Conservation (phyloP, 2,329 filamentous ascomycete species). For the Arachnopeziza araneosa region DNA sequence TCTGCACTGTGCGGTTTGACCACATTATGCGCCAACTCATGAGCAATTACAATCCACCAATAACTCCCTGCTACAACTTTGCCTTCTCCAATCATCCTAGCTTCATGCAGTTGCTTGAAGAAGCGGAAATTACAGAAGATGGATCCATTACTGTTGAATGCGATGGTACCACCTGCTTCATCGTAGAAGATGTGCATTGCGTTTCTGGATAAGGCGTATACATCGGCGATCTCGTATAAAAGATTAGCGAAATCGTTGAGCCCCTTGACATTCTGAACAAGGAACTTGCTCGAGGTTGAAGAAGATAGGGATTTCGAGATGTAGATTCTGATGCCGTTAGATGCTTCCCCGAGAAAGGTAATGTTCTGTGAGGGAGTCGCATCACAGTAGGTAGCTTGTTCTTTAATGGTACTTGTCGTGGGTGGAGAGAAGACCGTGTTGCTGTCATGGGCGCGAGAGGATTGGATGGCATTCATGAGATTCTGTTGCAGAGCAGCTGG, state of each 20-base stretch:
- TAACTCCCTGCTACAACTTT: slow-evolving; percentile 69
- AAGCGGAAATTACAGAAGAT: slow-evolving; percentile 93
- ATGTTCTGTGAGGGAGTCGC: slow-evolving; percentile 69
- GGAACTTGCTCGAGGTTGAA: slow-evolving; percentile 38
- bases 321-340: slow-evolving; percentile 70
- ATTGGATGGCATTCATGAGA: slow-evolving; percentile 70
- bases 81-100: slow-evolving; percentile 41
- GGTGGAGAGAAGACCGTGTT: slow-evolving; percentile 68
- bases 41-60: slow-evolving; percentile 95
- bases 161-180: slow-evolving; percentile 71
- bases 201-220: slow-evolving; percentile 65
- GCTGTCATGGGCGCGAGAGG: slow-evolving; percentile 72
- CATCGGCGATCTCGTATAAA: slow-evolving; percentile 60
- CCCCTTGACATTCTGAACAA: slow-evolving; percentile 52
- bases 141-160: slow-evolving; percentile 82
- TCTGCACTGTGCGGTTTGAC: slow-evolving; percentile 70
- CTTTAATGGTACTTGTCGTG: slow-evolving; percentile 66
- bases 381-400: slow-evolving; percentile 85
- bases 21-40: slow-evolving; percentile 93
- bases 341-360: slow-evolving; percentile 61
- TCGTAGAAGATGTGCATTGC: slow-evolving; percentile 87
- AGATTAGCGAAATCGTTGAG: slow-evolving; percentile 66
- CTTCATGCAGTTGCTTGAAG: slow-evolving; percentile 72
- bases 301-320: slow-evolving; percentile 50
- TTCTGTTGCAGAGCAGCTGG: slow-evolving; percentile 61